phyloP scores from a whole-genome alignment of 202 grass and related monocot species.

The Elaeis oleifera region DNA sequence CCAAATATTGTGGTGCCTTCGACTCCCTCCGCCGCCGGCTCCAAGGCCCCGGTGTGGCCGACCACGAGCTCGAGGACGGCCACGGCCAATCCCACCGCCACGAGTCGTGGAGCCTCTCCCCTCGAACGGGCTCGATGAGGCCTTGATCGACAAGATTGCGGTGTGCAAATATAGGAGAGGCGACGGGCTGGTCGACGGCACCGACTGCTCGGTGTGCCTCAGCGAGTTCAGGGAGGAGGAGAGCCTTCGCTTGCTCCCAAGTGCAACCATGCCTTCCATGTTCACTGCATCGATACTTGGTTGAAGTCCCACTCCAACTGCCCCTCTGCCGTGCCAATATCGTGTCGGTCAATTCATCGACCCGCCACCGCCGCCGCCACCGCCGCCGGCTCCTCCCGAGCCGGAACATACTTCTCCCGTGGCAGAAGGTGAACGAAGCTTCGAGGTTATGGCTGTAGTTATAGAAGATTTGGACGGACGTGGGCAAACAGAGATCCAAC shows the following conservation, averaged over 20 bases:
- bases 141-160: slow-evolving; percentile 74
- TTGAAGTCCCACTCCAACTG: slow-evolving; percentile 88
- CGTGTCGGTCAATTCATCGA: slow-evolving; percentile 21
- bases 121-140: slow-evolving; percentile 63
- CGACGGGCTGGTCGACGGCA: slow-evolving; percentile 46
- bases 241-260: slow-evolving; percentile 78
- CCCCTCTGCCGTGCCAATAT: slow-evolving; percentile 84
- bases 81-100: slow-evolving; percentile 26
- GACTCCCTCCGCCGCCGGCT: slow-evolving; percentile 36
- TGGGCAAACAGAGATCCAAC: slow-evolving; percentile 19
- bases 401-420: slow-evolving; percentile 17
- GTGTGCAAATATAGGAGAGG: slow-evolving; percentile 65
- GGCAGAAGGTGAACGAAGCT: background rate
- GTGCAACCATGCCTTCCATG: slow-evolving; percentile 86
- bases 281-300: slow-evolving; percentile 90
- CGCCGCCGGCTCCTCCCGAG: background rate
- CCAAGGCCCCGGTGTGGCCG: slow-evolving; percentile 1
- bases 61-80: background rate
- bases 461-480: slow-evolving; percentile 28
- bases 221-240: slow-evolving; percentile 83
- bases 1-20: slow-evolving; percentile 79
- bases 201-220: slow-evolving; percentile 87
- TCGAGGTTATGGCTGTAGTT: slow-evolving; percentile 22
- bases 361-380: background rate
- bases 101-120: slow-evolving; percentile 34